Evolutionary conservation across 1,139 yeast genomes (phyloP).

Genomic region (Debaryomycetaceae sp.): DNA sequence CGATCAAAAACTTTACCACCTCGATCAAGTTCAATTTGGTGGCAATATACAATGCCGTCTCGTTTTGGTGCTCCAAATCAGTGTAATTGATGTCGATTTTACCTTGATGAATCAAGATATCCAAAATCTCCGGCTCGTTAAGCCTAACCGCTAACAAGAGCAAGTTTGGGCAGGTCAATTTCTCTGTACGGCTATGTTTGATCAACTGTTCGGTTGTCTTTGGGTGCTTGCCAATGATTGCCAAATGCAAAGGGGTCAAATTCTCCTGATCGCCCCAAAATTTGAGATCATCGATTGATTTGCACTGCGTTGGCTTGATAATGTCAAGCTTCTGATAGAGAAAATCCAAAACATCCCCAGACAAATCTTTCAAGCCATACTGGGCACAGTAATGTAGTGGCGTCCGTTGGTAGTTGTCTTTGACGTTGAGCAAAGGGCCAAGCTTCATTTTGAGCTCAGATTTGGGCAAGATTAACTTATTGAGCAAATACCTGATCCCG

Average conservation of each 20-base stretch:
- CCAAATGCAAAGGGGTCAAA: slow-evolving; percentile 76
- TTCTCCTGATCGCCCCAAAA: slow-evolving; percentile 84
- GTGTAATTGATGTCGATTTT: slow-evolving; percentile 63
- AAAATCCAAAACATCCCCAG: slow-evolving; percentile 52
- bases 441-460: slow-evolving; percentile 15
- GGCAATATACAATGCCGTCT: slow-evolving; percentile 80
- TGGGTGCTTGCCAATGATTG: slow-evolving; percentile 82
- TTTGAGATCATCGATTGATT: slow-evolving; percentile 57
- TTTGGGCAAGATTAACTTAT: slow-evolving; percentile 44
- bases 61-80: slow-evolving; percentile 58
- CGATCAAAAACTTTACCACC: slow-evolving; percentile 54
- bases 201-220: slow-evolving; percentile 63
- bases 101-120: slow-evolving; percentile 49
- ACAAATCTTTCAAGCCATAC: slow-evolving; percentile 69
- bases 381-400: slow-evolving; percentile 91
- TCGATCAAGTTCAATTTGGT: slow-evolving; percentile 56
- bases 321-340: slow-evolving; percentile 23
- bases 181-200: slow-evolving; percentile 34
- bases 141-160: slow-evolving; percentile 69
- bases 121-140: slow-evolving; percentile 54
- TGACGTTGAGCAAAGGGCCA: slow-evolving; percentile 46
- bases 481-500: slow-evolving; percentile 21
- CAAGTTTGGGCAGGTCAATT: slow-evolving; percentile 44
- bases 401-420: slow-evolving; percentile 75
- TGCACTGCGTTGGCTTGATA: slow-evolving; percentile 28